Conservation (phyloP, 495 filamentous ascomycete species). For the Penicillium desertorum region DNA sequence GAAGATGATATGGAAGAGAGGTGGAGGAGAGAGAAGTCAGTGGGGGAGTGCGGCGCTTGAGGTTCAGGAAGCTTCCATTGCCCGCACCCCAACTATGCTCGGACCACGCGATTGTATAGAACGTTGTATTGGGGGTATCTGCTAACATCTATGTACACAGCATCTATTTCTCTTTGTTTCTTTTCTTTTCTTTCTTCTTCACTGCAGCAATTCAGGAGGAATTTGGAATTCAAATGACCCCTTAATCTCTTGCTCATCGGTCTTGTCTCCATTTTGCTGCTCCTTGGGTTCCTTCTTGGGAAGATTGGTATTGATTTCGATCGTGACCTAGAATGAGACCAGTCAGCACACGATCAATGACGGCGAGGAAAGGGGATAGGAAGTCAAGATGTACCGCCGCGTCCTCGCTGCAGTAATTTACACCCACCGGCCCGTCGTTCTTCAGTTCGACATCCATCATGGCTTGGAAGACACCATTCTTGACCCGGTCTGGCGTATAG, state of each 20-base stretch:
- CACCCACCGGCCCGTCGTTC: conserved; percentile 91
- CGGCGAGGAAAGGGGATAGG: conserved; percentile 31
- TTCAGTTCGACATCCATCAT: conserved; percentile 98
- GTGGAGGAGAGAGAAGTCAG: conserved; percentile 13
- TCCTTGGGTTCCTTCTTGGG: conserved; percentile 51
- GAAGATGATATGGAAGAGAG: conserved; percentile 5
- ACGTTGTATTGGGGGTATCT: conserved; percentile 16
- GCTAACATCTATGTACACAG: conserved; percentile 13
- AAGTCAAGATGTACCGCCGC: conserved; percentile 57
- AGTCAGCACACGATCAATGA: conserved; percentile 19
- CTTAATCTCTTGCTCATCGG: conserved; percentile 21
- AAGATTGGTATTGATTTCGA: conserved; percentile 63
- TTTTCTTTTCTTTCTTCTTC: not conserved
- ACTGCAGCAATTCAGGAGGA: conserved; percentile 44
- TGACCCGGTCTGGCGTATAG: conserved; percentile 75
- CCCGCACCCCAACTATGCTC: conserved; percentile 7
- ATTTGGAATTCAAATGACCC: conserved; percentile 40
- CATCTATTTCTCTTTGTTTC: conserved; percentile 2
- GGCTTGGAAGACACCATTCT: conserved; percentile 93
- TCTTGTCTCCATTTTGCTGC: conserved; percentile 20
- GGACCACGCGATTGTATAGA: conserved; percentile 8
- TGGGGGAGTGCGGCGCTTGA: conserved; percentile 13
- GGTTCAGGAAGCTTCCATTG: conserved; percentile 51
- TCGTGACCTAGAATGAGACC: conserved; percentile 55
- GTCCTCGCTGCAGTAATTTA: conserved; percentile 63